Base-by-base conservation (phyloP, 345 rosid species). In the Hibiscus trionum region DNA sequence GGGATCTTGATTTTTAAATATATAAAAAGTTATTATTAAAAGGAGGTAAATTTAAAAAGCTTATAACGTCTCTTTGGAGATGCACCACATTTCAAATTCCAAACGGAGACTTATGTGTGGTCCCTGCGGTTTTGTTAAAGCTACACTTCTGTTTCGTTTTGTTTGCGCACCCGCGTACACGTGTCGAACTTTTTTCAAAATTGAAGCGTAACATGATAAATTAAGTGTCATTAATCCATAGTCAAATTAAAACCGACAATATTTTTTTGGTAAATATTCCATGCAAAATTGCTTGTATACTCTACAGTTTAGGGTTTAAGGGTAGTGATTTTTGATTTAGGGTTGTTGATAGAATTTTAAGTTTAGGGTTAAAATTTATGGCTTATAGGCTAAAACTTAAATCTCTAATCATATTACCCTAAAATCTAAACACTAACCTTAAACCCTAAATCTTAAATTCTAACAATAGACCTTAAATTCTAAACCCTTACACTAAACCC, bases 61-160 rank as follows among this genome's bases (percentile, higher is more conserved):
- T 52, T 73, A 21, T 73, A 89, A 89, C 95, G 95, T 86, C 95
- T 86, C 91, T 89, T 66, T 65, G 75, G 72, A 82, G 88, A 75
- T 86, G 83, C 76, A 79, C 52, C 76, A 53, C 77, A 76, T 80
- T 87, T 87, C 91, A 86, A 89, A 89, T 84, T 84, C 82, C 80
- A 71, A 87, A 80, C 74, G 69, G 75, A 61, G 77, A 42, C 72
- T 59, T 16, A 19, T 0, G 77, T 57, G 33, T 67, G 77, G 47
- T 65, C 44, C 29, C 12, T 0, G 39, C 78, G 63, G 8, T 24
- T 9, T 0, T 77, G 71, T 75, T 73, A 84, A 47, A 35, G 19
- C 16, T 7, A 79, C 78, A 0, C 4, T 0, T 0, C 0, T 26
- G 56, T 76, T 73, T 52, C 11, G 0, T 1, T 71, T 26, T 46